phyloP scores from a whole-genome alignment of 306 rosid genomes.

The Adenanthera pavonina region DNA sequence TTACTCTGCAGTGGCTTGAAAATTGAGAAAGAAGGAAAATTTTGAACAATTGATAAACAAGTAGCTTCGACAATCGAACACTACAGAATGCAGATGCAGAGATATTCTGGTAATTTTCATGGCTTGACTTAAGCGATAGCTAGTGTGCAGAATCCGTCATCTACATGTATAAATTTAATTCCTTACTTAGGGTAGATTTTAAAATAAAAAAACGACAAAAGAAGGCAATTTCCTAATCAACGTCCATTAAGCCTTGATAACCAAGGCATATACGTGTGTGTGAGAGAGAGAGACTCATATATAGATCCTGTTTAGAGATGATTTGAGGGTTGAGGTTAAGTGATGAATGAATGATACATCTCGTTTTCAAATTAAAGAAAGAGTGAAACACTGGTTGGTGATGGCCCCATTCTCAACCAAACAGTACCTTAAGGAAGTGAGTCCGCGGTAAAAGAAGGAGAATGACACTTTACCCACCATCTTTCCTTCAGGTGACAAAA shows the following conservation, averaged over 20 bases:
- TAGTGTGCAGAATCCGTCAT: neutral
- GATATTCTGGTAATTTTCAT: neutral
- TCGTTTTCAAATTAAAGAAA: slow-evolving; percentile 41
- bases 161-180: neutral
- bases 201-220: neutral
- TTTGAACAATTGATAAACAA: neutral
- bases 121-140: neutral
- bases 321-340: neutral
- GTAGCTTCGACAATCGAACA: neutral
- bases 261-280: slow-evolving; percentile 8
- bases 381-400: slow-evolving; percentile 43
- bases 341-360: slow-evolving; percentile 20
- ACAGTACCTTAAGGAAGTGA: slow-evolving; percentile 35
- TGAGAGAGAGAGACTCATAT: too few relatives aligned
- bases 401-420: slow-evolving; percentile 43
- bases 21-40: too few relatives aligned
- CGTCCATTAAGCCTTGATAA: slow-evolving; percentile 34
- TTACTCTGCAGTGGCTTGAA: too few relatives aligned
- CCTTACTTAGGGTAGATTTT: neutral
- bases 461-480: slow-evolving; percentile 46
- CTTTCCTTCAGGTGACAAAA: slow-evolving; percentile 29
- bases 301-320: too few relatives aligned
- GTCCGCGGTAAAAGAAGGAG: slow-evolving; percentile 27
- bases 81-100: neutral
- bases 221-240: slow-evolving; percentile 23